A percentile compares a stretch with the other conserved stretches of the same genome.
phyloP scores from a whole-genome alignment of 306 rosid species.

The Quercus mongolica region DNA sequence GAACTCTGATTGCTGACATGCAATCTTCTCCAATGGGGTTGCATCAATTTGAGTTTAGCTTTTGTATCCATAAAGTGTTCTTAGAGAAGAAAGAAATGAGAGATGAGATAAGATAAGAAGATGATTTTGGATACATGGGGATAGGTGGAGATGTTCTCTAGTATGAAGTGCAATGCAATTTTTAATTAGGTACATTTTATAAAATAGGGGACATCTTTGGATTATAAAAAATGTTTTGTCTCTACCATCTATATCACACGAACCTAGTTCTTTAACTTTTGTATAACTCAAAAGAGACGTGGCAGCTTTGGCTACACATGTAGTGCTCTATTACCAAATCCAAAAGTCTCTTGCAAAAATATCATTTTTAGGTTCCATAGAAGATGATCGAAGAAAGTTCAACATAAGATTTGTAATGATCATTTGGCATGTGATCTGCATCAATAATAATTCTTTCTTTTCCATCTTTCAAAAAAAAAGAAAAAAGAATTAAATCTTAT shows the following conservation, averaged over 20 bases:
- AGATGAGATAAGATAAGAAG: slow-evolving; percentile 38
- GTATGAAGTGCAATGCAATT: slow-evolving; percentile 12
- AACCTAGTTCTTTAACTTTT: not conserved
- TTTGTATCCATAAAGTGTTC: not conserved
- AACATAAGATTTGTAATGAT: not conserved
- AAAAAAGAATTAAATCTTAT: not conserved
- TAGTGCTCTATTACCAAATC: slow-evolving; percentile 27
- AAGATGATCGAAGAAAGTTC: not conserved
- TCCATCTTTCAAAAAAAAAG: not conserved
- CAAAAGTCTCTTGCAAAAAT: slow-evolving; percentile 18
- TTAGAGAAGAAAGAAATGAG: slow-evolving; percentile 19
- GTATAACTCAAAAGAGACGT: slow-evolving; percentile 29
- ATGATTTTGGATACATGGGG: slow-evolving; percentile 16
- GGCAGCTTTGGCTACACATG: slow-evolving; percentile 41
- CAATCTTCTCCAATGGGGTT: slow-evolving; percentile 31
- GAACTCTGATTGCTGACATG: slow-evolving; percentile 27
- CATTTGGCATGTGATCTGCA: slow-evolving; percentile 11
- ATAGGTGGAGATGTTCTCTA: slow-evolving; percentile 25
- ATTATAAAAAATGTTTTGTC: not conserved
- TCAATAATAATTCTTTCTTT: not conserved
- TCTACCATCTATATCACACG: not conserved
- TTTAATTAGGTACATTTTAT: not conserved
- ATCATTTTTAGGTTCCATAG: slow-evolving; percentile 28
- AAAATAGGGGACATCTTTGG: not conserved
- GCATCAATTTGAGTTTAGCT: slow-evolving; percentile 3